Evolutionary conservation across 306 rosid species (phyloP).

Genomic region (Quercus rubra): DNA sequence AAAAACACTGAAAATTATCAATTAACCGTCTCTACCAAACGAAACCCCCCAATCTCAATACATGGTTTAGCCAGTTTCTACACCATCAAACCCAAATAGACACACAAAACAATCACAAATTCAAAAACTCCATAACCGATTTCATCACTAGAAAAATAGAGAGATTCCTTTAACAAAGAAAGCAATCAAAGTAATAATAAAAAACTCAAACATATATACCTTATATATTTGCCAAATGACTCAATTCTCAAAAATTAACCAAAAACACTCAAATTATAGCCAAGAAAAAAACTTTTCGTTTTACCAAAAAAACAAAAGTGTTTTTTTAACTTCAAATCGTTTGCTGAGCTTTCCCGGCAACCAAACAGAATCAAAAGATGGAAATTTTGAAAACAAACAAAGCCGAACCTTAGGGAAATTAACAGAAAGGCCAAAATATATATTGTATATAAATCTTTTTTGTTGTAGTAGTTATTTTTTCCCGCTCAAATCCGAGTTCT

Average conservation of each 20-base stretch:
- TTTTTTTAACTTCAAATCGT: background rate
- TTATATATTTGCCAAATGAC: too few relatives aligned
- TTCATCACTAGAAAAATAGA: background rate
- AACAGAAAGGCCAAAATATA: background rate
- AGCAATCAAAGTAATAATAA: background rate
- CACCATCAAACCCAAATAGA: background rate
- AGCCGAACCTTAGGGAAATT: constrained; percentile 32
- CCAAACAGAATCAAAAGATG: constrained; percentile 21
- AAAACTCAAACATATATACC: background rate
- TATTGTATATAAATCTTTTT: too few relatives aligned
- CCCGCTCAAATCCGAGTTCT: constrained; percentile 33
- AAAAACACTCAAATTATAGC: background rate
- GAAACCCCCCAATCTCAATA: background rate
- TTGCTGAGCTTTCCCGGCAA: constrained; percentile 34
- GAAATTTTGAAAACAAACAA: background rate
- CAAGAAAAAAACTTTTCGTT: background rate
- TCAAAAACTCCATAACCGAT: background rate
- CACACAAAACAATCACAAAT: background rate
- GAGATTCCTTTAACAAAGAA: background rate
- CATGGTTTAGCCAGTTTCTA: background rate
- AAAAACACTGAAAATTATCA: background rate
- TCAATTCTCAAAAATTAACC: too few relatives aligned
- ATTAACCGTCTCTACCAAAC: background rate
- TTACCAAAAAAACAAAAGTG: background rate
- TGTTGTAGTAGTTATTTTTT: constrained; percentile 10